Conservation (phyloP, 805 yeast genomes). For the Saturnispora zaruensis region DNA sequence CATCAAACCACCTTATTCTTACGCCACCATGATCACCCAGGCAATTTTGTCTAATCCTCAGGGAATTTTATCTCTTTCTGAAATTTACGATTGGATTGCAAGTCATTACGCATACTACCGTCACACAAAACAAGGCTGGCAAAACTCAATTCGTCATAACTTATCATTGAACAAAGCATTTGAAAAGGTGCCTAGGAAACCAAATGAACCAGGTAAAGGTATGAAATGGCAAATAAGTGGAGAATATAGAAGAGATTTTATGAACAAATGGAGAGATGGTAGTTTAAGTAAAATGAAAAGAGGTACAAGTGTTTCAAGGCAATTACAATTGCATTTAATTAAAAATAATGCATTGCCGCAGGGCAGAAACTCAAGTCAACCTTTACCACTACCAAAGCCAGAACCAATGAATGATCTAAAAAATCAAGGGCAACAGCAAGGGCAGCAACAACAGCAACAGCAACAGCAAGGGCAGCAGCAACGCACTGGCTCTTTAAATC, state of each 20-base stretch:
- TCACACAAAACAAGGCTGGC: slow-evolving; percentile 94
- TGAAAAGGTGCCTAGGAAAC: slow-evolving; percentile 92
- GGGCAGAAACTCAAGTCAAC: slow-evolving; percentile 16
- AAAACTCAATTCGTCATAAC: slow-evolving; percentile 93
- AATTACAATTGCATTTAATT: slow-evolving; percentile 65
- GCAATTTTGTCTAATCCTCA: slow-evolving; percentile 85
- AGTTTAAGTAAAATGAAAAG: slow-evolving; percentile 64
- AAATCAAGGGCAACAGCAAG: background rate
- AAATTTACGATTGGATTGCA: slow-evolving; percentile 87
- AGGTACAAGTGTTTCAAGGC: slow-evolving; percentile 75
- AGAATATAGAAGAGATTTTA: slow-evolving; percentile 72
- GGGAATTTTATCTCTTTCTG: slow-evolving; percentile 81
- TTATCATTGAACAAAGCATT: slow-evolving; percentile 92
- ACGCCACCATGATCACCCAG: slow-evolving; percentile 97
- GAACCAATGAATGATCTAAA: slow-evolving; percentile 9
- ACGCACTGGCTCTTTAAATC: background rate
- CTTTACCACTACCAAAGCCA: slow-evolving; percentile 1
- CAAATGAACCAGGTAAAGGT: slow-evolving; percentile 97
- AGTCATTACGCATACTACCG: slow-evolving; percentile 85
- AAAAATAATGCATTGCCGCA: slow-evolving; percentile 48
- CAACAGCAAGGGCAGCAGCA: background rate
- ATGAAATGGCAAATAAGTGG: slow-evolving; percentile 98
- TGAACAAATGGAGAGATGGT: slow-evolving; percentile 72
- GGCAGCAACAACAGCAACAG: background rate
- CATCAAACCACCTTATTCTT: slow-evolving; percentile 92